Evolutionary conservation across 352 stramenopile genomes (phyloP), one percentile per base, ranked within the genome.

Genomic region (Saprolegnia diclina): DNA sequence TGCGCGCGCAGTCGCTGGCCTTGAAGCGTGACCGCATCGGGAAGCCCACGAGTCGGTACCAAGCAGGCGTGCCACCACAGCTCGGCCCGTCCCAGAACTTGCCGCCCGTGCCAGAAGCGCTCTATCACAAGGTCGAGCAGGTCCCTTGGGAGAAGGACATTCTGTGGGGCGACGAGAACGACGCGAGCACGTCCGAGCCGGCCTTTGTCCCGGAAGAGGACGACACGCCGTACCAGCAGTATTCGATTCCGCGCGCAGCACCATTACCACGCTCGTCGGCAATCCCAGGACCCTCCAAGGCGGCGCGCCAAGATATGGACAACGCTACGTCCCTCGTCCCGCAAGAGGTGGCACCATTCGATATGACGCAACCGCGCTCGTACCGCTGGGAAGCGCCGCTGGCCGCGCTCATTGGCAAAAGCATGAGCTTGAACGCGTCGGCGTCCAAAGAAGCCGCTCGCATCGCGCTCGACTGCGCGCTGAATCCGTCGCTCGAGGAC

Each of bases 91-190:
- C 6, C 62, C 54, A 24, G 63, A 53, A 9, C 29, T 35, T 22
- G 71, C 77, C 14, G 54, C 64, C 4, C 72, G 71, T 29, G 26
- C 71, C 0, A 42, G 82, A 92, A 46, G 80, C 77, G 16, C 71
- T 91, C 44, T 95, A 92, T 64, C 75, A 89, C 29, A 91, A 89
- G 46, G 85, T 93, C 29, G 79, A 92, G 72, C 87, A 95, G 55
- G 64, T 93, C 4, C 77, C 73, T 5, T 95, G 87, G 87, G 87
- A 95, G 70, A 78, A 92, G 11, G 76, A 85, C 53, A 93, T 95
- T 26, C 71, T 91, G 10, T 95, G 87, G 85, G 85, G 83, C 46
- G 86, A 89, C 50, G 72, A 73, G 4, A 75, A 77, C 42, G 26
- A 66, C 24, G 64, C 52, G 6, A 29, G 68, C 1, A 29, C 55